Evolutionary conservation across 768 basidiomycete species (phyloP), one percentile per base, ranked within the genome.

Genomic region (Psilocybe sp.): DNA sequence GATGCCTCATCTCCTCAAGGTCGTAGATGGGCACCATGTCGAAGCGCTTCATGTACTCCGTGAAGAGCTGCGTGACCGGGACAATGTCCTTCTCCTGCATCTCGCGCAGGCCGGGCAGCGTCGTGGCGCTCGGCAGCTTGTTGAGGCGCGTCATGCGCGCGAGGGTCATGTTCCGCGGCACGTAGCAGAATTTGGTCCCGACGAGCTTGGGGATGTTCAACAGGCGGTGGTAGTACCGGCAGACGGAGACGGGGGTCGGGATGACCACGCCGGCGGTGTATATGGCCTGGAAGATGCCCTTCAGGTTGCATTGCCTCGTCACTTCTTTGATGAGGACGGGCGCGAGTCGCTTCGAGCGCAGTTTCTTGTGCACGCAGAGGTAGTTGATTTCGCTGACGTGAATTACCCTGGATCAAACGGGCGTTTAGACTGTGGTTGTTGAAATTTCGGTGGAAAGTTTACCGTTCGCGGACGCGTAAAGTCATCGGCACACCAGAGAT

Each of bases 321-420:
- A 98, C 88, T 63, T 99, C 97, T 65, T 97, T 97, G 71, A 99
- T 98, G 44, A 99, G 78, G 11, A 98, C 91, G 0, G 97, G 97
- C 0, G 97, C 87, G 18, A 98, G 75, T 36, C 97, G 88, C 66
- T 98, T 98, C 0, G 92, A 90, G 14, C 97, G 87, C 33, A 98
- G 73, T 68, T 97, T 98, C 75, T 99, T 99, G 79, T 97, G 95
- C 1, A 98, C 85, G 60, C 93, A 96, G 44, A 99, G 86, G 69
- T 91, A 98, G 68, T 98, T 99, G 73, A 99, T 95, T 69, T 98
- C 97, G 64, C 85, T 85, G 37, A 84, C 82, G 23, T 68, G 71
- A 62, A 98, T 77, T 5, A 74, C 69, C 33, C 50, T 59, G 57
- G 18, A 33, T 42, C 10, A 40, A 18, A 40, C 15, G 37, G 45